Base-by-base conservation (phyloP, 2,329 filamentous ascomycete species). In the Colletotrichum echinochloae region DNA sequence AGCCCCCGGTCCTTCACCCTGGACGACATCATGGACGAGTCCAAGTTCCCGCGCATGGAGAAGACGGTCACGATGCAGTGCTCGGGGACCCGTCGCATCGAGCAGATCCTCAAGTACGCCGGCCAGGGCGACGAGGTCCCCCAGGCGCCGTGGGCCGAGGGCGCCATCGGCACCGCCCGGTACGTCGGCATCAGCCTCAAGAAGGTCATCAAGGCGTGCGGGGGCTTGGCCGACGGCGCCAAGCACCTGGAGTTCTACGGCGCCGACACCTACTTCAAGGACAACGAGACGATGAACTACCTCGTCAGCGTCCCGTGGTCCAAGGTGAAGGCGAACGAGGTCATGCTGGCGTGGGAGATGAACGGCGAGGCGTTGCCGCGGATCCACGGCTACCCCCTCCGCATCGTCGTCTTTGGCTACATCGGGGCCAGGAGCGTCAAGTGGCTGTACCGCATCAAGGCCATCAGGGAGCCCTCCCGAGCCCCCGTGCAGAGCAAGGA, bases 251-350 rank as follows among this genome's bases (percentile, higher is more conserved):
- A 93, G 73, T 86, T 94, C 59, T 89, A 88, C 67, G 91, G 91
- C 0, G 90, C 89, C 1, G 92, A 94, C 67, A 92, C 90, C 0
- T 93, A 94, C 75, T 91, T 93, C 82, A 93, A 93, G 78, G 87
- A 89, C 60, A 84, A 86, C 20, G 80, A 91, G 54, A 84, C 86
- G 0, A 88, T 87, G 80, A 93, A 93, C 78, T 94, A 93, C 74
- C 83, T 87, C 26, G 89, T 92, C 57, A 88, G 85, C 18, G 89
- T 93, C 0, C 91, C 91, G 0, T 90, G 86, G 82, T 85, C 86
- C 8, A 93, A 93, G 78, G 90, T 92, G 56, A 90, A 89, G 73
- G 80, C 84, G 11, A 87, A 91, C 72, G 89, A 93, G 75, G 91
- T 93, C 0, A 81, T 93, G 60, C 82, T 93, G 0, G 88, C 88